These are phyloP conservation scores for Yamadazyma jaroonii DNA, from an alignment of 1,139 yeast species.

Conservation along the genomic window DNA sequence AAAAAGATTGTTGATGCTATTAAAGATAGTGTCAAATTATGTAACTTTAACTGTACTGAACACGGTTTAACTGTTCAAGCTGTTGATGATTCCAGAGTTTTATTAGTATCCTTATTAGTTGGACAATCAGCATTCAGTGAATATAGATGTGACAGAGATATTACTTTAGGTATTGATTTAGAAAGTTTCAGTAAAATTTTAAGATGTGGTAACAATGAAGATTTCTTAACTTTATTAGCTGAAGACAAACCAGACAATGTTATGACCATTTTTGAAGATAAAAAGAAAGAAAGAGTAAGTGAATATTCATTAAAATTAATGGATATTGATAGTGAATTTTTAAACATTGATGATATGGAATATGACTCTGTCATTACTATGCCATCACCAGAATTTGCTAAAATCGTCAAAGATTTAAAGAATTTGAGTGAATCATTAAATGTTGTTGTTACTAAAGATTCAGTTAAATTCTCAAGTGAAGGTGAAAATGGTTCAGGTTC, in stretches of 20 bases:
- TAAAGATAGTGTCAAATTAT: constrained; percentile 88
- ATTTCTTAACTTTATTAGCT: constrained; percentile 82
- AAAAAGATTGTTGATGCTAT: constrained; percentile 91
- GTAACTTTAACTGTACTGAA: constrained; percentile 95
- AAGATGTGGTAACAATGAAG: constrained; percentile 89
- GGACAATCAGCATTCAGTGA: constrained; percentile 90
- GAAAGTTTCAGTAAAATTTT: constrained; percentile 83
- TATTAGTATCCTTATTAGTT: constrained; percentile 82
- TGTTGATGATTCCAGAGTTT: constrained; percentile 94
- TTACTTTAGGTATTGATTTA: constrained; percentile 89
- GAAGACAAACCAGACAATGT: constrained; percentile 89
- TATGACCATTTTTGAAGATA: constrained; percentile 83
- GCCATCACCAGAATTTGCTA: constrained; percentile 87
- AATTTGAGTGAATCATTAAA: constrained; percentile 85
- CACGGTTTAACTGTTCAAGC: constrained; percentile 96
- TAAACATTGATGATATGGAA: constrained; percentile 92
- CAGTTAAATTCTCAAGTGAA: constrained; percentile 84
- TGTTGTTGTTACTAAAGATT: constrained; percentile 85
- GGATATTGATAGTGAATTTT: constrained; percentile 95
- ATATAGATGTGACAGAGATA: constrained; percentile 93
- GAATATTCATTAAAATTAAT: constrained; percentile 89
- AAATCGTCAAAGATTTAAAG: constrained; percentile 84
- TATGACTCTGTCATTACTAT: constrained; percentile 82
- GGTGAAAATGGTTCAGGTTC: constrained; percentile 93
- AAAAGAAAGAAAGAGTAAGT: constrained; percentile 84